Conservation (phyloP, 2,329 filamentous ascomycete species). For the Westerdykella aurantiaca region DNA sequence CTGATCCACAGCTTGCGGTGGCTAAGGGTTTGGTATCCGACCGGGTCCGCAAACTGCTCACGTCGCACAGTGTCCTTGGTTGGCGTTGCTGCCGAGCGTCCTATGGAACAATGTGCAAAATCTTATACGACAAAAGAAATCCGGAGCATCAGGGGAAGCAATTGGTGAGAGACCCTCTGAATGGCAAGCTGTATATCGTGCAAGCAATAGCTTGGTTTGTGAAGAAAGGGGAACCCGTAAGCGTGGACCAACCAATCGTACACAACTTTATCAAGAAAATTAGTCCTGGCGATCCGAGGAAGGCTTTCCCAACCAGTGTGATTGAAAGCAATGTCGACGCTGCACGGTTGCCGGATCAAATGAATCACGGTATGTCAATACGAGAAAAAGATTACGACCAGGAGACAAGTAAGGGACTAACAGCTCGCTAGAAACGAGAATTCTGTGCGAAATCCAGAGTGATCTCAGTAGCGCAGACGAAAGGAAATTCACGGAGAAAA, state of each 20-base stretch:
- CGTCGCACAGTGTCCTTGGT: slow-evolving; percentile 40
- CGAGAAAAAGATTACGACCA: neutral
- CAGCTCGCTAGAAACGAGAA: slow-evolving; percentile 18
- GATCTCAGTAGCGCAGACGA: slow-evolving; percentile 29
- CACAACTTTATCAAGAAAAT: slow-evolving; percentile 32
- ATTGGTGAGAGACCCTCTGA: slow-evolving; percentile 24
- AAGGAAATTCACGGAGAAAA: slow-evolving; percentile 32
- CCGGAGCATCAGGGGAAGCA: slow-evolving; percentile 23
- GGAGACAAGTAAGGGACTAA: neutral
- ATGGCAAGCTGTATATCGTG: slow-evolving; percentile 33
- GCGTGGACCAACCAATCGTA: slow-evolving; percentile 27
- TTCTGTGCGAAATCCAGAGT: slow-evolving; percentile 34
- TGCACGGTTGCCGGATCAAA: slow-evolving; percentile 20
- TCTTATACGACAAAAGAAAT: slow-evolving; percentile 32
- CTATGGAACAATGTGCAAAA: slow-evolving; percentile 37
- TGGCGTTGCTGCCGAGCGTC: slow-evolving; percentile 36
- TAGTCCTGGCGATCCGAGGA: slow-evolving; percentile 25
- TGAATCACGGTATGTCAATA: slow-evolving; percentile 19
- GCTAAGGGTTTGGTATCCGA: slow-evolving; percentile 51
- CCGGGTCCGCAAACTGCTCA: slow-evolving; percentile 45
- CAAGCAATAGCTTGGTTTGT: slow-evolving; percentile 38
- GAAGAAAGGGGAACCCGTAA: slow-evolving; percentile 32
- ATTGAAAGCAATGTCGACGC: slow-evolving; percentile 25
- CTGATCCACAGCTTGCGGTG: slow-evolving; percentile 52
- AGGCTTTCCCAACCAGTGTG: slow-evolving; percentile 29